Base-by-base conservation (phyloP, 495 filamentous ascomycete species). In the Extremus antarcticus region DNA sequence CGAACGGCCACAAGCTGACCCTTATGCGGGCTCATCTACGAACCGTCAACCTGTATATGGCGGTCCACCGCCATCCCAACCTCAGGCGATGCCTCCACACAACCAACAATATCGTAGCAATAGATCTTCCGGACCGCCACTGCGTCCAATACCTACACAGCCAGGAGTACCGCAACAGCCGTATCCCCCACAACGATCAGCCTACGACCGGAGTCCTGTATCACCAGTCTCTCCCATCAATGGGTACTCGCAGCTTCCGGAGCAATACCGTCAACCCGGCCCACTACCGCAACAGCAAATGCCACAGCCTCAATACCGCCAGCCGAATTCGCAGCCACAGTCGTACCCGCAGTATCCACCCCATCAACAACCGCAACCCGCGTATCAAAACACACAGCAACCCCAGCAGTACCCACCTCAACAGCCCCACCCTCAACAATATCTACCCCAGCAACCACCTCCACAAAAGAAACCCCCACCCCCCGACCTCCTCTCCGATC, bases 401-500 rank as follows among this genome's bases (percentile, higher is more conserved):
- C 47, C 47, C 17, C 53, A 62, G n/a, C 56, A 58, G 58, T 43
- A 50, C 9, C 43, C 17, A 9, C 38, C 29, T 17, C 58, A 62
- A 29, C 50, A 51, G 16, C 46, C 25, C 24, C 22, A 35, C 11
- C 41, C 25, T 25, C 51, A 57, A 15, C 51, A 51, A 13, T 29
- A 29, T 9, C 58, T 43, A 39, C 32, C 13, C 19, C 46, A 53
- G 3, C 53, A 47, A 29, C 17, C 46, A 35, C 45, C 43, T 48
- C 49, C 43, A 17, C 40, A 10, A 51, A 54, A 41, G 39, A 58
- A 63, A 47, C 51, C 53, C 43, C 81, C 85, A 0, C 77, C 80
- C 0, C 76, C 76, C 0, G 83, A 94, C 63, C 76, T 94, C 47
- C 84, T 78, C 65, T 86, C 77, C 58, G 88, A 72, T 55, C 81